Conservation (phyloP, 2,329 filamentous ascomycete species). For the Boeremia exigua region DNA sequence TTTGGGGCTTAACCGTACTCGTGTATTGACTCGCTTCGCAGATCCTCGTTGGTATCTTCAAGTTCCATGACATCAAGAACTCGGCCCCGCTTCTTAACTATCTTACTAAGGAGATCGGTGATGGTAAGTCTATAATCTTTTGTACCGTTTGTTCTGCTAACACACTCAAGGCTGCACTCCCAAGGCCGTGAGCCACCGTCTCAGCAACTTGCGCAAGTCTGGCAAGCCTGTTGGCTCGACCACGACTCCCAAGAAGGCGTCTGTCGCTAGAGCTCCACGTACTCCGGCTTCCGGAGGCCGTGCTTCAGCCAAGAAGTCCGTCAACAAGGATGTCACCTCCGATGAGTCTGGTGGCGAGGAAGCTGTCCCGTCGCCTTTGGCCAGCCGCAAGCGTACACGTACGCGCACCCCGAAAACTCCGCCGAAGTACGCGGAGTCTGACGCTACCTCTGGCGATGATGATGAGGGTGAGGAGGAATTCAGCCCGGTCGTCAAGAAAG, state of each 20-base stretch:
- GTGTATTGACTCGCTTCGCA: neutral
- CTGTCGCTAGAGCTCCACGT: neutral
- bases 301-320: neutral
- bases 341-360: neutral
- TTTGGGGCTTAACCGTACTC: too few species aligned
- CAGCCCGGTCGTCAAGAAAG: neutral
- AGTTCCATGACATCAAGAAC: constrained; percentile 12
- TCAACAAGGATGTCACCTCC: neutral
- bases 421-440: neutral
- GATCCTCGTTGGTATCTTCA: constrained; percentile 12
- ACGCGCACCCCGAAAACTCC: neutral
- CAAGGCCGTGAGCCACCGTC: constrained; percentile 33
- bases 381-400: neutral
- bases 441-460: neutral
- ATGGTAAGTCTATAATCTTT: neutral
- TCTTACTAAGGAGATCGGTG: constrained; percentile 1
- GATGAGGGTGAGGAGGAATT: constrained; percentile 4
- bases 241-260: neutral
- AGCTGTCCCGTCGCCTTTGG: neutral
- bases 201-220: constrained; percentile 25
- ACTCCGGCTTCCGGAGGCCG: neutral
- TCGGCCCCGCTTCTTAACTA: neutral
- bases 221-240: neutral
- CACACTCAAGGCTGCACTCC: constrained; percentile 28
- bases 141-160: neutral